phyloP scores from a whole-genome alignment of 768 basidiomycete genomes.

The Steccherinum ochraceum region DNA sequence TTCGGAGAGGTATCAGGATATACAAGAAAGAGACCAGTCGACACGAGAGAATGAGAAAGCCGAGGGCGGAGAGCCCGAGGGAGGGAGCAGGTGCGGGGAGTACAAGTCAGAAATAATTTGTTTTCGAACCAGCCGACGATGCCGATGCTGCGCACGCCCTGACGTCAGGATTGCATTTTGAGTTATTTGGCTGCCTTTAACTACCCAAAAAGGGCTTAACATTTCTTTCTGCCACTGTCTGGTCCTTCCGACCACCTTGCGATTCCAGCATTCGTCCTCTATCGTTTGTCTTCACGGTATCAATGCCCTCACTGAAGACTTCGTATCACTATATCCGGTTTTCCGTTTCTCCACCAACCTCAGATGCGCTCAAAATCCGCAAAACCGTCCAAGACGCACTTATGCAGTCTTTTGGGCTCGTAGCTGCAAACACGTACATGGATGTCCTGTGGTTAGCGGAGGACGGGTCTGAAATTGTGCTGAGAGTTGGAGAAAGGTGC shows the following conservation, averaged over 20 bases:
- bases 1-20: too few species aligned
- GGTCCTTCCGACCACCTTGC: too few species aligned
- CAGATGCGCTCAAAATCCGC: conserved; percentile 41
- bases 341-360: conserved; percentile 29
- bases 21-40: too few species aligned
- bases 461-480: conserved; percentile 32
- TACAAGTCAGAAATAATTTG: background rate
- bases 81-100: too few species aligned
- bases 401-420: conserved; percentile 47
- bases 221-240: too few species aligned
- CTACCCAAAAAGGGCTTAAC: too few species aligned
- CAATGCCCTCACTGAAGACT: conserved; percentile 1
- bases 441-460: conserved; percentile 53
- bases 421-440: conserved; percentile 43
- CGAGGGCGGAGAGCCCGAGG: too few species aligned
- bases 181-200: too few species aligned
- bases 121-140: background rate
- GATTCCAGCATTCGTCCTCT: too few species aligned
- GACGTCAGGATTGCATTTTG: background rate
- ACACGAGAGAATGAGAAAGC: too few species aligned
- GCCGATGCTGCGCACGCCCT: background rate
- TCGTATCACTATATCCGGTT: conserved; percentile 43
- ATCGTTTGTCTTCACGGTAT: too few species aligned
- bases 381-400: conserved; percentile 53
- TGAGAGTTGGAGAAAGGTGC: conserved; percentile 38